phyloP scores from a whole-genome alignment of 2,329 filamentous ascomycete species.

The Pezicula carpinea region DNA sequence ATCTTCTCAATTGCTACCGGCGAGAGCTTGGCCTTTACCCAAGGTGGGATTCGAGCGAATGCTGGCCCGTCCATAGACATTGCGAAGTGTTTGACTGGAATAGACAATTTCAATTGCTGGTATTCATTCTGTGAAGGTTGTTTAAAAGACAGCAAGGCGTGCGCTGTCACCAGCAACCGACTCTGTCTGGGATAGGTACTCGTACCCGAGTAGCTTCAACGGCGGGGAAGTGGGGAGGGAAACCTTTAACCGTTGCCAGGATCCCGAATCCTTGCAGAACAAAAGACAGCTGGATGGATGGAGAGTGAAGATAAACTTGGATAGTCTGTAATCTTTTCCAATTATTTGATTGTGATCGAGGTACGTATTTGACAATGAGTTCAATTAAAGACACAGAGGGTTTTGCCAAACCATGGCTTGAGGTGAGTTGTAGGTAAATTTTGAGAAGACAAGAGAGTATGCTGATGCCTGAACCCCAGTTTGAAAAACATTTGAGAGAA shows the following conservation, averaged over 20 bases:
- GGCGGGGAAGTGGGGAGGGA: constrained; percentile 2
- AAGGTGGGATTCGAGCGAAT: constrained; percentile 36
- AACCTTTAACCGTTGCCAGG: constrained; percentile 8
- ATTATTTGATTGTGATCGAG: not conserved
- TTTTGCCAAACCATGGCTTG: constrained; percentile 11
- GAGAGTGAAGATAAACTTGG: too few relatives aligned
- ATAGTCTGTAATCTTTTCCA: too few relatives aligned
- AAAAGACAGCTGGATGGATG: too few relatives aligned
- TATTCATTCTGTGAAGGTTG: not conserved
- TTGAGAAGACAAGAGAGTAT: not conserved
- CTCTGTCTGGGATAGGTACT: constrained; percentile 1
- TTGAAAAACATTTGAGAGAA: constrained; percentile 12
- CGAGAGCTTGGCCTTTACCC: constrained; percentile 29
- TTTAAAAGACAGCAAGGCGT: not conserved
- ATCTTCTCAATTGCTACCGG: constrained; percentile 37
- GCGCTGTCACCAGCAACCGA: not conserved
- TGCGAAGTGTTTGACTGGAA: not conserved
- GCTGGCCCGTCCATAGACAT: constrained; percentile 25
- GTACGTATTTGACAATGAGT: not conserved
- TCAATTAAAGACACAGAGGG: constrained; percentile 1
- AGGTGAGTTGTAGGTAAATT: constrained; percentile 5
- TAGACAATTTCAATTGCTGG: not conserved
- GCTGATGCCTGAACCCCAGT: constrained; percentile 3
- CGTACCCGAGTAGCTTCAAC: constrained; percentile 7
- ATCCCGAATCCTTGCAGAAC: too few relatives aligned